phyloP scores from a whole-genome alignment of 2,329 filamentous ascomycete genomes.

The Talaromyces funiculosus region DNA sequence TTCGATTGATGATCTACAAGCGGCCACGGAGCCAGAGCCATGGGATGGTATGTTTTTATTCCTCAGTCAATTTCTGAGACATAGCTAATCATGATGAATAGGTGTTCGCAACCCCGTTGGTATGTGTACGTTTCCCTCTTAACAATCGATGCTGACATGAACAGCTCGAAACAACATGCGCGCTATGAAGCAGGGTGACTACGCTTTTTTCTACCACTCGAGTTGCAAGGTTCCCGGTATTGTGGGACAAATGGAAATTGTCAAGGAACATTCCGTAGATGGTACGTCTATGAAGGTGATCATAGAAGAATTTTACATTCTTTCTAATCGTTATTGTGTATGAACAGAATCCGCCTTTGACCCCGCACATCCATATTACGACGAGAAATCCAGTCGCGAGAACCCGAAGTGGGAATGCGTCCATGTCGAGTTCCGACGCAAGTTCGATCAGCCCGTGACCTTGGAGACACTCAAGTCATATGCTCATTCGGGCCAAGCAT shows the following conservation, averaged over 20 bases:
- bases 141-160: not conserved
- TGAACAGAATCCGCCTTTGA: slow-evolving; percentile 71
- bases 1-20: slow-evolving; percentile 82
- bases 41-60: slow-evolving; percentile 70
- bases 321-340: too few relatives aligned
- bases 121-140: slow-evolving; percentile 21
- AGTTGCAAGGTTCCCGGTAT: slow-evolving; percentile 88
- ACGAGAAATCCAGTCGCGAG: slow-evolving; percentile 63
- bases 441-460: slow-evolving; percentile 66
- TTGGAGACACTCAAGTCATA: slow-evolving; percentile 66
- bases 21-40: slow-evolving; percentile 68
- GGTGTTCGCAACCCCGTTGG: slow-evolving; percentile 42
- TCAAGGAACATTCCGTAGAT: slow-evolving; percentile 75
- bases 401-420: slow-evolving; percentile 83
- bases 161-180: slow-evolving; percentile 80
- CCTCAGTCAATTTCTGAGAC: not conserved
- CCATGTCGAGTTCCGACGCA: slow-evolving; percentile 78
- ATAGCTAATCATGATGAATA: slow-evolving; percentile 22
- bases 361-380: slow-evolving; percentile 71
- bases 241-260: slow-evolving; percentile 82
- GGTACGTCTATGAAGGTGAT: slow-evolving; percentile 46
- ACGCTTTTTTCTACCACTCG: slow-evolving; percentile 96
- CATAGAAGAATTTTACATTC: too few relatives aligned
- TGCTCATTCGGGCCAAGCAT: slow-evolving; percentile 49
- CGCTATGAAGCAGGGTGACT: slow-evolving; percentile 83